Base-by-base conservation (phyloP, 495 filamentous ascomycete species). In the Penicillium desertorum region DNA sequence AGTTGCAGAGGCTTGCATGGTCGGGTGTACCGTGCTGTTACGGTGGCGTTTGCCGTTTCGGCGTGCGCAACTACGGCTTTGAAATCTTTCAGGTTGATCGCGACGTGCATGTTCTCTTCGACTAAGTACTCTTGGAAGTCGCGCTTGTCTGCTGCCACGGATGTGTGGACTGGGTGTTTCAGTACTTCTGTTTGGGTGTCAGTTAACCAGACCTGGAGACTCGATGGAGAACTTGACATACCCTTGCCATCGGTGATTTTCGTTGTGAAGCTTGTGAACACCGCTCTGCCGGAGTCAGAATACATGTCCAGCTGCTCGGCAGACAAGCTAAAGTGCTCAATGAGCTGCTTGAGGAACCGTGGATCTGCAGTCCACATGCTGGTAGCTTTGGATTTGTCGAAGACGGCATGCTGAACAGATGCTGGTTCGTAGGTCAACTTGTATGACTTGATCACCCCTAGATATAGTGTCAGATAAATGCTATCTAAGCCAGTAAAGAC, bases 241-340 rank as follows among this genome's bases (percentile, higher is more conserved):
- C 90, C 88, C 78, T 89, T 94, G 11, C 90, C 91, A 56, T 88
- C 86, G 50, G 82, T 82, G 37, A 92, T 82, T 69, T 94, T 96
- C 63, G 96, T 94, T 1, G 93, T 98, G 64, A 93, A 98, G 69
- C 92, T 97, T 2, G 91, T 97, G 62, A 98, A 96, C 45, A 88
- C 86, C 0, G 79, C 83, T 56, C 83, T 81, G 20, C 80, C 84
- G 25, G 82, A 77, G 44, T 95, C 88, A 8, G 85, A 84, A 66
- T 87, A 89, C 52, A 97, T 88, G 60, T 96, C 92, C 8, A 98
- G 80, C 59, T 95, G 89, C 68, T 98, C 94, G 16, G 95, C 93
- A 25, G 87, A 91, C 2, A 86, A 82, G 5, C 89, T 91, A 69
- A 98, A 98, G 69, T 97, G 91, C 42, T 96, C 92, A 61, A 91